Base-by-base conservation (phyloP, 176 grass and related monocot species). In the Carex scoparia region DNA sequence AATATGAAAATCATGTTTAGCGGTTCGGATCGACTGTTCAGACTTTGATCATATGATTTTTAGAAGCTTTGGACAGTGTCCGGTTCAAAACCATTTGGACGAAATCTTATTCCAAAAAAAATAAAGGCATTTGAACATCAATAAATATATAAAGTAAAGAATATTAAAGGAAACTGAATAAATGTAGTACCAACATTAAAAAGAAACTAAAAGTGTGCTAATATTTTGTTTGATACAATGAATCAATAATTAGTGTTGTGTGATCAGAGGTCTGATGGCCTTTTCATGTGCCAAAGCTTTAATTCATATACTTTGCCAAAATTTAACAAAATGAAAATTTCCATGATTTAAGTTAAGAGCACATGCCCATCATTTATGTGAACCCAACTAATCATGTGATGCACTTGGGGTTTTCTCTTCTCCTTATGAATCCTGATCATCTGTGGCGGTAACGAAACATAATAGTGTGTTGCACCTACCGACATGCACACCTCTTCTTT, bases 281-380 rank as follows among this genome's bases (percentile, higher is more conserved):
- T 51, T 69, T 89, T 86, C 66, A 70, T 69, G 83, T 70, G 44
- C 59, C 62, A 61, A 75, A 49, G 80, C 59, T 61, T 79, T 79
- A 30, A 28, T 83, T 66, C 80, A 87, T 81, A 90, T 69, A 56
- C 73, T 77, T 77, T 85, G 38, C 84, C 18, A 53, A 76, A 84
- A 76, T 81, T 81, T 80, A 85, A 71, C 73, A 84, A 65, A 73
- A 81, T 83, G 80, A 72, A 86, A 86, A 83, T 80, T 92, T 93
- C 87, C 79, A 78, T 92, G 91, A 84, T 75, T 82, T 88, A 91
- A 87, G 77, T 82, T 87, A 80, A 27, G 93, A 27, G 93, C 88
- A 98, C 93, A 95, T 95, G 93, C 91, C 89, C 88, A 92, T 92
- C 91, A 98, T 95, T 90, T 92, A 85, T 74, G 80, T 55, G 85